Base-by-base conservation (phyloP, 2,329 filamentous ascomycete genomes). In the Sporothrix humicola region DNA sequence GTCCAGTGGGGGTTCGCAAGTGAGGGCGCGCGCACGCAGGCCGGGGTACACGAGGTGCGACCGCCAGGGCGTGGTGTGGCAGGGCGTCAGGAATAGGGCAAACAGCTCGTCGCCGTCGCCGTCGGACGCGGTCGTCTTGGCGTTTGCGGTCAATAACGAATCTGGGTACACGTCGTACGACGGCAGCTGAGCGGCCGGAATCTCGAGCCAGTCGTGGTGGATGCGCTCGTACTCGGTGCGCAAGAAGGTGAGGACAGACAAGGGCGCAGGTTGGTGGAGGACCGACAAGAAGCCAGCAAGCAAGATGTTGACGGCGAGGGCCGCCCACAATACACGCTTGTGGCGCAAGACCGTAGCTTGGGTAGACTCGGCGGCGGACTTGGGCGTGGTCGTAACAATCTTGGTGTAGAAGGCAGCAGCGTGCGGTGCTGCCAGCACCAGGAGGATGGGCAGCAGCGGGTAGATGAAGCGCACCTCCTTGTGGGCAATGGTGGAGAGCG, bases 401-500 rank as follows among this genome's bases (percentile, higher is more conserved):
- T 83, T 84, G 9, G 83, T 82, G 80, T 95, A 94, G 83, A 93
- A 94, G 9, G 84, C 81, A 2, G 88, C 84, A 17, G 93, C 82
- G 2, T 90, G 86, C 0, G 89, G 88, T 0, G 94, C 93, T 1
- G 93, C 89, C 54, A 98, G 85, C 75, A 97, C 84, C 80, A 96
- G 93, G 7, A 99, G 87, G n/a, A 91, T 87, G 1, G 96, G 95
- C 1, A 98, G 87, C 20, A 99, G 87, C 0, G 96, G 95, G 79
- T 97, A 97, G 77, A 98, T 93, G 84, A 99, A 99, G 79, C 96
- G 93, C 78, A 97, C 93, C 85, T 99, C 96, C 81, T 99, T 99
- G 84, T 99, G 96, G 1, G 94, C 90, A 77, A 98, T 93, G 65
- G 93, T 79, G 1, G 93, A 97, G 48, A 98, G 87, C 1, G 85